A percentile compares a stretch with the other conserved stretches of the same genome.
These are phyloP conservation scores for Millerozyma miso DNA, from an alignment of 805 yeast genomes.

Conservation along the genomic window DNA sequence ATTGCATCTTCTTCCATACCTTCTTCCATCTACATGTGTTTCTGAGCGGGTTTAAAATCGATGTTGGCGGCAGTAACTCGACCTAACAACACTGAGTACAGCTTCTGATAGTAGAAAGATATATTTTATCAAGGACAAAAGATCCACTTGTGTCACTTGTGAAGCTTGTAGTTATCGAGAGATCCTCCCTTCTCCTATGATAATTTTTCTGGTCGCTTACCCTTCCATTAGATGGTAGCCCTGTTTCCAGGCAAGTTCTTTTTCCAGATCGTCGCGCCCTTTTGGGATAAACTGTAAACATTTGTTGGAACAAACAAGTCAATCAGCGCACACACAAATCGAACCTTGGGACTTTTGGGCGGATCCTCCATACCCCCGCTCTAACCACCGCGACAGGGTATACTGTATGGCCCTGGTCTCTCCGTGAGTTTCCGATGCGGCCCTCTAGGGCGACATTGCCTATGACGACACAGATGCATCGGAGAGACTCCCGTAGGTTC, in stretches of 20 bases:
- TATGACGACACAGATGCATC: neutral
- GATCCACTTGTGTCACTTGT: neutral
- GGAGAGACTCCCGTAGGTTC: neutral
- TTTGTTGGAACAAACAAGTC: neutral
- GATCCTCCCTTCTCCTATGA: neutral
- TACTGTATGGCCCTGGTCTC: no score
- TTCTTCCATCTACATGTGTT: neutral
- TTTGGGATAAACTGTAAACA: neutral
- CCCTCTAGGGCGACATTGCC: neutral
- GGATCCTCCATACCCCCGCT: no score
- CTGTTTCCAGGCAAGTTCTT: neutral
- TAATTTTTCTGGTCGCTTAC: neutral
- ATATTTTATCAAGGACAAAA: neutral
- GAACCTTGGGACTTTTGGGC: neutral
- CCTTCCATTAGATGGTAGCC: neutral
- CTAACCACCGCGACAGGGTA: no score
- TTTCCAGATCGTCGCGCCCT: neutral
- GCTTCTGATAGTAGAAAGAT: neutral
- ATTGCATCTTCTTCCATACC: slow-evolving; percentile 16
- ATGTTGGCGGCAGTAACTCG: neutral
- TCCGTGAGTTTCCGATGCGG: no score
- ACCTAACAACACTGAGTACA: neutral
- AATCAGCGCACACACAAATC: neutral
- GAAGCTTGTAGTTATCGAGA: neutral
- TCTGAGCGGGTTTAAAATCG: neutral